Conservation (phyloP, 2,329 filamentous ascomycete genomes). For the Conoideocrella luteorostrata region DNA sequence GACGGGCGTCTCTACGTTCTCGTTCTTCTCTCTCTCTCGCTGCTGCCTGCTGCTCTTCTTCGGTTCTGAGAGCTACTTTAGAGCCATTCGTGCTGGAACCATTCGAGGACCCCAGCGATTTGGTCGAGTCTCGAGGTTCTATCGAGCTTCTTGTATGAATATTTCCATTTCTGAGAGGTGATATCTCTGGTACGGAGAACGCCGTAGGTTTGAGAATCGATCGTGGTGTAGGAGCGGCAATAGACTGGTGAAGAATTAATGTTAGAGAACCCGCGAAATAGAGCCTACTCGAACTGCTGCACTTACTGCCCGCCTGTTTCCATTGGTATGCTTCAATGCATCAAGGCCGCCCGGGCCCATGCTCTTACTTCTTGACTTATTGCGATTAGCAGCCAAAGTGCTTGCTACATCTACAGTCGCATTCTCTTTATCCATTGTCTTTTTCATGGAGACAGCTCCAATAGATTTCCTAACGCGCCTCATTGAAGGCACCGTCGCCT, state of each 20-base stretch:
- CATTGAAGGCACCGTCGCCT: constrained; percentile 48
- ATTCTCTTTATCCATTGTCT: constrained; percentile 69
- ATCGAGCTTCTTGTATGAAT: background rate
- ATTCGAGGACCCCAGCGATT: constrained; percentile 11
- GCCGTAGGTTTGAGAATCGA: constrained; percentile 81
- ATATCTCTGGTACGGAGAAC: constrained; percentile 58
- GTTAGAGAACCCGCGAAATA: background rate
- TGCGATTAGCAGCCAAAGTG: constrained; percentile 43
- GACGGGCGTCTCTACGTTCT: constrained; percentile 76
- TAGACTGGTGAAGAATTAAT: constrained; percentile 43
- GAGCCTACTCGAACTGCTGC: constrained; percentile 5
- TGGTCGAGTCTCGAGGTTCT: constrained; percentile 8
- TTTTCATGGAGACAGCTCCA: constrained; percentile 46
- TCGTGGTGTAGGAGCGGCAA: constrained; percentile 48
- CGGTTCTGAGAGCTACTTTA: constrained; percentile 59
- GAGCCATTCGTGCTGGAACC: constrained; percentile 31
- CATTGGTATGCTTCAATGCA: constrained; percentile 66
- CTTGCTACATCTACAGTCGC: constrained; percentile 59
- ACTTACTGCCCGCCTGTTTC: constrained; percentile 73
- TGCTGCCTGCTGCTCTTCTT: constrained; percentile 65
- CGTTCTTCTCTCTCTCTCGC: constrained; percentile 64
- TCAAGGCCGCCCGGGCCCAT: constrained; percentile 88
- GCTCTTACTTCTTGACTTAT: constrained; percentile 88
- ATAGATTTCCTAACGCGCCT: constrained; percentile 66
- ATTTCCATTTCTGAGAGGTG: constrained; percentile 47